Percentiles rank a stretch among this genome's conserved stretches.
phyloP scores from a whole-genome alignment of 495 filamentous ascomycete species.

The Penicillium subrubescens region DNA sequence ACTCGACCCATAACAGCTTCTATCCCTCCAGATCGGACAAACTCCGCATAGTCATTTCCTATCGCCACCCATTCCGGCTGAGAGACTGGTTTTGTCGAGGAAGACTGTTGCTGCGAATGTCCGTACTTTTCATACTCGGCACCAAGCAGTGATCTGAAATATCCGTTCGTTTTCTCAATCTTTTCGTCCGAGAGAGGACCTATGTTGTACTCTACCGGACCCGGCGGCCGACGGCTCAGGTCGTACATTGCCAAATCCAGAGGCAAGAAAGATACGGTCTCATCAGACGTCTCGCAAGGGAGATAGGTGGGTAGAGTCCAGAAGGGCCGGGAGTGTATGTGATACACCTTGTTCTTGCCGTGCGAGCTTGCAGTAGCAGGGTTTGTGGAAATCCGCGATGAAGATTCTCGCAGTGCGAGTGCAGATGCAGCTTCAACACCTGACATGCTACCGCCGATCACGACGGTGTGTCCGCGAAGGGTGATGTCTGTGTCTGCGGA shows the following conservation, averaged over 20 bases:
- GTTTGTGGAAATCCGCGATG: slow-evolving; percentile 26
- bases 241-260: slow-evolving; percentile 79
- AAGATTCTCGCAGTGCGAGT: slow-evolving; percentile 70
- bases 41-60: slow-evolving; percentile 70
- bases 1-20: slow-evolving; percentile 38
- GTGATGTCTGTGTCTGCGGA: slow-evolving; percentile 5
- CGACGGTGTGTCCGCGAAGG: slow-evolving; percentile 62
- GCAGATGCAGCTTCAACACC: slow-evolving; percentile 75
- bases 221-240: slow-evolving; percentile 57
- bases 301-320: slow-evolving; percentile 73
- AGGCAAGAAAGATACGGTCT: slow-evolving; percentile 63
- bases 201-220: slow-evolving; percentile 56
- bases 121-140: slow-evolving; percentile 55
- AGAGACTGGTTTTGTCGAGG: slow-evolving; percentile 24
- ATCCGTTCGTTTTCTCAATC: slow-evolving; percentile 52
- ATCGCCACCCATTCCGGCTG: slow-evolving; percentile 67
- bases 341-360: slow-evolving; percentile 56
- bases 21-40: slow-evolving; percentile 68
- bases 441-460: slow-evolving; percentile 84
- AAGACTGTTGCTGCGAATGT: slow-evolving; percentile 9
- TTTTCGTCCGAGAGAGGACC: slow-evolving; percentile 60
- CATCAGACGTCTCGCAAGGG: slow-evolving; percentile 39
- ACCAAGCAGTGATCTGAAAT: slow-evolving; percentile 59
- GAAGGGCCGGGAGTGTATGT: slow-evolving; percentile 68
- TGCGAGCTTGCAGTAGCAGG: slow-evolving; percentile 22